These are phyloP conservation scores for Macrotyloma uniflorum DNA, from an alignment of 306 rosid species.

Conservation along the genomic window DNA sequence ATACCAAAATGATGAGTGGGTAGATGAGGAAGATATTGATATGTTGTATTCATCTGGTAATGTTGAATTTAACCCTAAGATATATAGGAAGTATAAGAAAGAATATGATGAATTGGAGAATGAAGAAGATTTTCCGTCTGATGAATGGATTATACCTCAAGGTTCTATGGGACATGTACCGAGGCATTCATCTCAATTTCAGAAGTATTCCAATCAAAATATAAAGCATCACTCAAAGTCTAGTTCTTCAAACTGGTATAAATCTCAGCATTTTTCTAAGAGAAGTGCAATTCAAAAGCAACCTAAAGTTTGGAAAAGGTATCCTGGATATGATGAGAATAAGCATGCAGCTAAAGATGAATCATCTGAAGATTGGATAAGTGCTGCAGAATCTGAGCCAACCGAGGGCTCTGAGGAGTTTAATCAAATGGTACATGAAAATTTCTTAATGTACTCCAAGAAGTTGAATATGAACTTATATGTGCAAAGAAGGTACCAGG, in stretches of 20 bases:
- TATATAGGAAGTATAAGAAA: conserved; percentile 56
- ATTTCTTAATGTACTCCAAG: conserved; percentile 77
- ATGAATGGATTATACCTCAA: conserved; percentile 56
- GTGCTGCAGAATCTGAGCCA: conserved; percentile 59
- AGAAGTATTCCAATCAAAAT: conserved; percentile 57
- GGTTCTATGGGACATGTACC: conserved; percentile 45
- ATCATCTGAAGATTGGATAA: conserved; percentile 60
- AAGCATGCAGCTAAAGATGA: conserved; percentile 51
- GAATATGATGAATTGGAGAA: conserved; percentile 42
- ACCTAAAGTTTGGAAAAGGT: conserved; percentile 71
- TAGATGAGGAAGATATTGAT: conserved; percentile 56
- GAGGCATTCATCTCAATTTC: conserved; percentile 44
- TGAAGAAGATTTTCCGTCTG: conserved; percentile 54
- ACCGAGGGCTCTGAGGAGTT: conserved; percentile 83
- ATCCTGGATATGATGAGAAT: conserved; percentile 57
- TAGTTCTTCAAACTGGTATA: conserved; percentile 61
- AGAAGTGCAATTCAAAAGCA: conserved; percentile 59
- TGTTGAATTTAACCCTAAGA: conserved; percentile 51
- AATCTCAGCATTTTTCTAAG: conserved; percentile 53
- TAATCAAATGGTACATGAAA: conserved; percentile 70
- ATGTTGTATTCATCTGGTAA: conserved; percentile 48
- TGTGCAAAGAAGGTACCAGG: conserved; percentile 77
- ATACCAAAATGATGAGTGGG: conserved; percentile 69
- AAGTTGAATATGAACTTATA: conserved; percentile 61
- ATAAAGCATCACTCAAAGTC: conserved; percentile 55